phyloP scores from a whole-genome alignment of 108 stramenopile species.

The Skeletonema grethae region DNA sequence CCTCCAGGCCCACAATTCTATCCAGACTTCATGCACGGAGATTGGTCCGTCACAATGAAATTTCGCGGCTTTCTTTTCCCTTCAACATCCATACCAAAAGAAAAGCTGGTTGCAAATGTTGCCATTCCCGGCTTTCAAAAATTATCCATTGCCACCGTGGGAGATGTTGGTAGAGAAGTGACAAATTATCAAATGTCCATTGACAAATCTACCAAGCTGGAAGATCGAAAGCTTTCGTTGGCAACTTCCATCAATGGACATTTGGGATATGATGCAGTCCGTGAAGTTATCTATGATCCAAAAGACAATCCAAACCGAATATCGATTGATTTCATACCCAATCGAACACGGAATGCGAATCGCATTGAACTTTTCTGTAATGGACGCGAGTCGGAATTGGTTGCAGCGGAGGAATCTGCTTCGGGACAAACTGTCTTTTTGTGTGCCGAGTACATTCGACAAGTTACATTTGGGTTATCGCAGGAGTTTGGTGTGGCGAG shows the following conservation, averaged over 20 bases:
- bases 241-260: slow-evolving; percentile 55
- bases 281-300: slow-evolving; percentile 64
- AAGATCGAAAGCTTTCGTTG: slow-evolving; percentile 62
- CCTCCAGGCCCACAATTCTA: slow-evolving; percentile 76
- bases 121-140: slow-evolving; percentile 82
- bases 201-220: slow-evolving; percentile 52
- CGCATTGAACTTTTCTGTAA: slow-evolving; percentile 87
- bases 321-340: slow-evolving; percentile 75
- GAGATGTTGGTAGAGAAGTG: slow-evolving; percentile 72
- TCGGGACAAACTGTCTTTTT: slow-evolving; percentile 53
- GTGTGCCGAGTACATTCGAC: slow-evolving; percentile 74
- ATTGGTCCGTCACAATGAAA: slow-evolving; percentile 57
- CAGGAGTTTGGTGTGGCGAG: slow-evolving; percentile 77
- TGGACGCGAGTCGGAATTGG: slow-evolving; percentile 71
- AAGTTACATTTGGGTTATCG: slow-evolving; percentile 79
- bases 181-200: slow-evolving; percentile 55
- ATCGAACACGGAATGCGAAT: slow-evolving; percentile 80
- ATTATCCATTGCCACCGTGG: slow-evolving; percentile 64
- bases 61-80: slow-evolving; percentile 78
- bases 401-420: slow-evolving; percentile 6
- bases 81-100: slow-evolving; percentile 56
- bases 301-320: slow-evolving; percentile 72
- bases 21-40: slow-evolving; percentile 66
- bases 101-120: slow-evolving; percentile 48
- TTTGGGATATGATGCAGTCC: slow-evolving; percentile 73